Base-by-base conservation (phyloP, 2,329 filamentous ascomycete species). In the Neofusicoccum ribis region DNA sequence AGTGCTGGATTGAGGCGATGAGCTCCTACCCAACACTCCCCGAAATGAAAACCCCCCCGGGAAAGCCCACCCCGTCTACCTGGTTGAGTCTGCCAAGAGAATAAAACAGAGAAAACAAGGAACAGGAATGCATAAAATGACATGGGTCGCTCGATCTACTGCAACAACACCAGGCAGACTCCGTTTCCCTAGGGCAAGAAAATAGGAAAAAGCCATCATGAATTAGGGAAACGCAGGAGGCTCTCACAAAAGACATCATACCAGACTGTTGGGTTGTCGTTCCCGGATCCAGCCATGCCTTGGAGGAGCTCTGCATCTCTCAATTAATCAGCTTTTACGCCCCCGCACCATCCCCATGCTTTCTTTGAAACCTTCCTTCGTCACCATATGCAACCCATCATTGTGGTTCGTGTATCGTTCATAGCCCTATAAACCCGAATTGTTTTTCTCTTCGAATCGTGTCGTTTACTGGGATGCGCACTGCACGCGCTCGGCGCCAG, bases 381-480 rank as follows among this genome's bases (percentile, higher is more conserved):
- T 63, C 49, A 37, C 27, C 54, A 43, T 60, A 50, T 64, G 51
- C 63, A 50, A 17, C 56, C 34, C 41, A 60, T 60, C 56, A 47
- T 60, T n/a, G 56, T 60, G 43, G 56, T 60, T 60, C 56, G 43
- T 60, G 43, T 52, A 34, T 63, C 50, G 37, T 63, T 63, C 61
- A 27, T 63, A 63, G 37, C 61, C 49, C 27, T 43, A 58, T 54
- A 62, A 50, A 34, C 59, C 56, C 47, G 47, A 47, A 37, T 23
- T 31, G 27, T 49, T 52, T 51, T 47, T 43, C 7, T 60, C 41
- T 39, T 49, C 8, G 56, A 47, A 23, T 60, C 56, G 41, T 52
- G 37, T 58, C n/a, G 27, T 80, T 87, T 93, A 95, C 86, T 95
- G 91, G 39, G 91, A 92, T 65, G 91, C 91, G 79, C 91, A 95